Evolutionary conservation across 1,284 basidiomycete species (phyloP), one percentile per base, ranked within the genome.

Genomic region (Cystobasidium slooffiae): DNA sequence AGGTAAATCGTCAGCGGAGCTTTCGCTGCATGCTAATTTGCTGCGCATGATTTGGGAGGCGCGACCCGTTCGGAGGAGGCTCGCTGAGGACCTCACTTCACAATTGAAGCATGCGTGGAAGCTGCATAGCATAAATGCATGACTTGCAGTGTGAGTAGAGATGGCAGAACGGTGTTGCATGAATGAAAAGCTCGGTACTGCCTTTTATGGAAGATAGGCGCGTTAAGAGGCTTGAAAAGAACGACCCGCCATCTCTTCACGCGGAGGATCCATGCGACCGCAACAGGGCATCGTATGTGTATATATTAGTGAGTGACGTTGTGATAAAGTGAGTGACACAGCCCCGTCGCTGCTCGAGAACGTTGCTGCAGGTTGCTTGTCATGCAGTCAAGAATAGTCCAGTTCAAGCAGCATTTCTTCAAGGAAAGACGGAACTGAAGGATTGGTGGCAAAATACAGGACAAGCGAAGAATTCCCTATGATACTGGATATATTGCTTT

Each of bases 401-500:
- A 31, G 31, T 5, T 31, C 31, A 31, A 31, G 31, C 31, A 31
- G 31, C 31, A 31, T 31, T 5, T 31, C 31, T 5, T 31, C 14
- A 14, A 6, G 46, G 14, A 18, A 47, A 47, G 8, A 47, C 46
- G 8, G 18, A 8, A 49, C 46, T 14, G 46, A 49, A 49, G n/a
- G n/a, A 12, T n/a, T 14, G 46, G 14, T 14, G n/a, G 46, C n/a
- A 6, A 49, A 49, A 49, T 12, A 49, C 46, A 49, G n/a, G 46
- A 6, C 46, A 49, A 49, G 6, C 3, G 46, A 49, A 49, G 46
- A 49, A 49, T 12, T 59, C 56, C 37, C 56, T 59, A 59, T 59
- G 56, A 59, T 59, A 59, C 56, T 59, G 56, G 56, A 59, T 59
- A 59, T 59, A 59, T 59, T 59, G 56, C 56, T 37, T 56, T 59